Conservation (phyloP, 768 basidiomycete genomes). For the Kwoniella sp. region DNA sequence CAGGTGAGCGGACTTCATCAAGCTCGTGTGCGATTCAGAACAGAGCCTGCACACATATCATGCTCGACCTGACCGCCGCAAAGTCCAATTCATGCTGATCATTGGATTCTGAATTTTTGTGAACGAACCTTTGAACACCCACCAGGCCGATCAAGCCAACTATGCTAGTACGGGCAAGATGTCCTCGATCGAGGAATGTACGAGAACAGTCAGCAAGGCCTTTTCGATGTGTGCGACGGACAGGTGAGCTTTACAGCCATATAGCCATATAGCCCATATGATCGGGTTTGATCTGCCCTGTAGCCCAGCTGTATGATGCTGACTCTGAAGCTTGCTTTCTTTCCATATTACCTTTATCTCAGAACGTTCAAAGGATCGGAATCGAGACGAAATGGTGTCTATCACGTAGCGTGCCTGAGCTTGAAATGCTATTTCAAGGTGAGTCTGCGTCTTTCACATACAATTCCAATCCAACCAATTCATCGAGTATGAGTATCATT, state of each 20-base stretch:
- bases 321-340: too few species aligned
- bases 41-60: neutral
- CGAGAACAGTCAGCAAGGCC: conserved; percentile 81
- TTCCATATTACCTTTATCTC: conserved; percentile 15
- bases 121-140: neutral
- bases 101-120: neutral
- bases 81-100: conserved; percentile 1
- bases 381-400: conserved; percentile 88
- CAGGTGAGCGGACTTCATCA: too few species aligned
- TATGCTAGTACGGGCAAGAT: conserved; percentile 60
- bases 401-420: conserved; percentile 85
- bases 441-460: conserved; percentile 53
- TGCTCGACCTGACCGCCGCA: too few species aligned
- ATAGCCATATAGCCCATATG: too few species aligned
- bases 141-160: conserved; percentile 55
- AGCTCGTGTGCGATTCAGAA: neutral
- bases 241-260: conserved; percentile 63
- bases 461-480: neutral
- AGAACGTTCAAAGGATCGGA: conserved; percentile 59
- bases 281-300: too few species aligned
- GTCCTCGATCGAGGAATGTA: conserved; percentile 81
- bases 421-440: conserved; percentile 94
- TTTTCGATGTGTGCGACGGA: conserved; percentile 89
- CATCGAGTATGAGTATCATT: too few species aligned
- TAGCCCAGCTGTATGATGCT: too few species aligned